Percentiles rank a stretch among this genome's conserved stretches.
Evolutionary conservation across 2,329 filamentous ascomycete species (phyloP).

Genomic region (Diaporthe ilicicola): DNA sequence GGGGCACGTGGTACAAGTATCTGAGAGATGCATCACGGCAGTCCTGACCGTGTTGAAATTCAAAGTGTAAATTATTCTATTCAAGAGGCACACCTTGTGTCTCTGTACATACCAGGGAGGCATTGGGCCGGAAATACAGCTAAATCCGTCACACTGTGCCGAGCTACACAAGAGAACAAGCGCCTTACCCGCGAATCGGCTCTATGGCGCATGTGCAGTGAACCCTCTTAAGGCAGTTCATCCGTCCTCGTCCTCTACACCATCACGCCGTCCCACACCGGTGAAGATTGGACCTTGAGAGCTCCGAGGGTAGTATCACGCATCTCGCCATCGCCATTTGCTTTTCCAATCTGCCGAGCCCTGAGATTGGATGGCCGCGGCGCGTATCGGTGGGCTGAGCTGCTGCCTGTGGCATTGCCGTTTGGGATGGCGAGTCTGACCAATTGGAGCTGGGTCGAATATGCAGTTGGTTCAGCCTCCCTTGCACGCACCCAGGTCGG

Average conservation of each 20-base stretch:
- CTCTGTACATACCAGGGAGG: neutral
- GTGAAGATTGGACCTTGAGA: neutral
- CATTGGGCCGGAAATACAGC: too few relatives aligned
- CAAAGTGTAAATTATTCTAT: neutral
- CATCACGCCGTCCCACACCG: neutral
- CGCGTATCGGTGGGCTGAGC: neutral
- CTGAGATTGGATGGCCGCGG: neutral
- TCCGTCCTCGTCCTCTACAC: too few relatives aligned
- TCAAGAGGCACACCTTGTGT: neutral
- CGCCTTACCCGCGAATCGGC: too few relatives aligned
- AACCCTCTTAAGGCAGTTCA: too few relatives aligned
- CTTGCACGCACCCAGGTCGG: neutral
- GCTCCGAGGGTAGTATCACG: neutral
- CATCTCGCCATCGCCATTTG: too few relatives aligned
- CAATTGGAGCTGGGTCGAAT: neutral
- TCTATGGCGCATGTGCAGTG: too few relatives aligned
- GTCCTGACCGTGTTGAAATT: neutral
- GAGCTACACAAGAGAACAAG: too few relatives aligned
- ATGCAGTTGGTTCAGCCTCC: neutral
- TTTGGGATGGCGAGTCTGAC: neutral
- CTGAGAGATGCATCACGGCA: neutral
- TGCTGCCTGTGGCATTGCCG: slow-evolving; percentile 1
- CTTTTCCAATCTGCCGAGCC: neutral
- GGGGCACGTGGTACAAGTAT: too few relatives aligned
- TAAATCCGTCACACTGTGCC: too few relatives aligned